A percentile compares a stretch with the other conserved stretches of the same genome.
phyloP scores from a whole-genome alignment of 228 moss, liverwort and hornwort genomes.

The Sphagnum fallax region DNA sequence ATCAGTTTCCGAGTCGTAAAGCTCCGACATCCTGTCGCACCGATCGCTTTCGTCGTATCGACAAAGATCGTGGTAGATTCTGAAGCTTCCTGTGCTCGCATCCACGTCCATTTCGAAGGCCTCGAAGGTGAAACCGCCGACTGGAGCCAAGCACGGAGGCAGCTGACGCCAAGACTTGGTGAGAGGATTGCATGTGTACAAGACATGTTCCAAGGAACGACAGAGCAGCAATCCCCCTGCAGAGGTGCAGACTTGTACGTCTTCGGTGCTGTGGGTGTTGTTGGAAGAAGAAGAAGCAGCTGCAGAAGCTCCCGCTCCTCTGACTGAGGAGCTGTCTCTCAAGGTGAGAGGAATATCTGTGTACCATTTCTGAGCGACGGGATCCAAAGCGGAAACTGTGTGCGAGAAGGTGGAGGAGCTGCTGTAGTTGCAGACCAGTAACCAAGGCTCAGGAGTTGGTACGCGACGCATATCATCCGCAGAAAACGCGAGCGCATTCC shows the following conservation, averaged over 20 bases:
- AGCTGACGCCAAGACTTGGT: constrained; percentile 1
- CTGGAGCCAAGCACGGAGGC: constrained; percentile 4
- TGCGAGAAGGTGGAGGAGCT: not conserved
- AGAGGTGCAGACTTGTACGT: constrained; percentile 3
- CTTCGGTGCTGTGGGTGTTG: not conserved
- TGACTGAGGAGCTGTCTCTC: no score
- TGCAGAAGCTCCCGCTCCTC: not conserved
- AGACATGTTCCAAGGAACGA: constrained; percentile 3
- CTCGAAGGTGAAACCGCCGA: constrained; percentile 2
- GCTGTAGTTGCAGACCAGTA: constrained; percentile 4
- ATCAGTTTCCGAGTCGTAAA: constrained; percentile 1
- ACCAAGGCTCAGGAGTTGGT: not conserved
- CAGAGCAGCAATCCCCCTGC: constrained; percentile 1
- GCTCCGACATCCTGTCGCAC: constrained; percentile 3
- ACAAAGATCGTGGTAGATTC: constrained; percentile 3
- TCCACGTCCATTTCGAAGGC: constrained; percentile 5
- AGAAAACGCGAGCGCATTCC: constrained; percentile 1
- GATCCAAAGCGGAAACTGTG: constrained; percentile 2
- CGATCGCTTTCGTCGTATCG: constrained; percentile 1
- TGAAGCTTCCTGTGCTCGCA: not conserved
- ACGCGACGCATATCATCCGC: not conserved
- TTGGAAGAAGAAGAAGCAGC: no score
- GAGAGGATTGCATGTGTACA: constrained; percentile 5
- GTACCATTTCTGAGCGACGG: constrained; percentile 3
- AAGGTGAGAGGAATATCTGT: constrained; percentile 1